Conservation (phyloP, 1,284 basidiomycete species). For the Moniliophthora roreri region DNA sequence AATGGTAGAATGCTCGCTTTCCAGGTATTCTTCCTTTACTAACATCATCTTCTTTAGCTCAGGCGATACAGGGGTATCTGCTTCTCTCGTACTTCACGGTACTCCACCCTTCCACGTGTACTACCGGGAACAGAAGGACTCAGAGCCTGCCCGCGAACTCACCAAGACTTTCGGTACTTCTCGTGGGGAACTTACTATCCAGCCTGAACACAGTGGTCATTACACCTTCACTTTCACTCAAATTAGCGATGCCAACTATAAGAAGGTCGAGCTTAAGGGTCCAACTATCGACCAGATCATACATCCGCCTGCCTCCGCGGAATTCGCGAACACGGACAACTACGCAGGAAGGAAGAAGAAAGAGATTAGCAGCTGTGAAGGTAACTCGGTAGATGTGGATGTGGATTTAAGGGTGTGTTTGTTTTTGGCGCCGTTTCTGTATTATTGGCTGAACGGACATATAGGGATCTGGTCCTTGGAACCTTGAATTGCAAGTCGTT, state of each 20-base stretch:
- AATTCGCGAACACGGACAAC: slow-evolving; percentile 53
- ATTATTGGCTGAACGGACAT: neutral
- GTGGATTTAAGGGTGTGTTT: slow-evolving; percentile 71
- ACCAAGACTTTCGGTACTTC: slow-evolving; percentile 68
- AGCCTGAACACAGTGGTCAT: slow-evolving; percentile 87
- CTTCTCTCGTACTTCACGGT: slow-evolving; percentile 85
- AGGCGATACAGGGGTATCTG: slow-evolving; percentile 90
- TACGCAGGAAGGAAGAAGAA: slow-evolving; percentile 45
- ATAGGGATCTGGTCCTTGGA: slow-evolving; percentile 90
- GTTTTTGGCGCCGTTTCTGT: neutral
- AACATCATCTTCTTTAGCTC: slow-evolving; percentile 55
- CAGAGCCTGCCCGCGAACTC: slow-evolving; percentile 56
- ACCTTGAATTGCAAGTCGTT: slow-evolving; percentile 76
- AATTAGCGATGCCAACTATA: slow-evolving; percentile 86
- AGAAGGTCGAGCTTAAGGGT: slow-evolving; percentile 67
- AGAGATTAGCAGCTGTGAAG: slow-evolving; percentile 72
- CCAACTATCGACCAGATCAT: slow-evolving; percentile 82
- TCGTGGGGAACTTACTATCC: slow-evolving; percentile 82
- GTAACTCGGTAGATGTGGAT: slow-evolving; percentile 70
- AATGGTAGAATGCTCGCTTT: slow-evolving; percentile 61
- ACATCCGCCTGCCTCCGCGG: slow-evolving; percentile 83
- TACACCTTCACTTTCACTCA: slow-evolving; percentile 85
- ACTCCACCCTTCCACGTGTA: slow-evolving; percentile 87
- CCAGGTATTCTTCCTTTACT: slow-evolving; percentile 1
- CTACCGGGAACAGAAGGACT: slow-evolving; percentile 76